These are phyloP conservation scores for Lichtheimia ornata DNA, from an alignment of 371 early-diverging fungal species.

Conservation along the genomic window DNA sequence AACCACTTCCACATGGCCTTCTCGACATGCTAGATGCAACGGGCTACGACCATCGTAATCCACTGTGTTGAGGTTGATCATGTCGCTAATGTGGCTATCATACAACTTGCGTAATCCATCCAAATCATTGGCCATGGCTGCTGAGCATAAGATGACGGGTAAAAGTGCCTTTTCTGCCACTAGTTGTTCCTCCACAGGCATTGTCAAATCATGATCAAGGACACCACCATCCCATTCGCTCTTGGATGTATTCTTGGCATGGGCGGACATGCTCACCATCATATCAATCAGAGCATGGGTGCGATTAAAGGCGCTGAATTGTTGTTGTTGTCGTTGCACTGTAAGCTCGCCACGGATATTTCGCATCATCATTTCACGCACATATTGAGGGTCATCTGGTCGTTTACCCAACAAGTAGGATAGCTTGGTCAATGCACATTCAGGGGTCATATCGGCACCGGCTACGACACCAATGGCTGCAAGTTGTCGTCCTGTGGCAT, in stretches of 20 bases:
- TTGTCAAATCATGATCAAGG: not conserved
- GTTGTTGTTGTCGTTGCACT: conserved; percentile 59
- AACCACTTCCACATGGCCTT: conserved; percentile 71
- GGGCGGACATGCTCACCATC: conserved; percentile 34
- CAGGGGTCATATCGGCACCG: conserved; percentile 97
- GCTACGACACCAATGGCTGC: conserved; percentile 86
- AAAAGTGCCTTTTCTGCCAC: conserved; percentile 76
- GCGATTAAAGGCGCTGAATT: conserved; percentile 58
- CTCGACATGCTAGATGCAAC: conserved; percentile 84
- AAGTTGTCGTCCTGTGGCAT: conserved; percentile 90
- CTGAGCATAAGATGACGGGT: conserved; percentile 87
- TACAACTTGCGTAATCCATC: conserved; percentile 72
- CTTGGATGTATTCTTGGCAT: conserved; percentile 20
- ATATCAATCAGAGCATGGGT: conserved; percentile 56
- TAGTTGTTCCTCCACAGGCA: conserved; percentile 58
- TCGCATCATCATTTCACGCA: conserved; percentile 78
- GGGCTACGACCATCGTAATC: conserved; percentile 90
- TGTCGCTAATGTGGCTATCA: conserved; percentile 55
- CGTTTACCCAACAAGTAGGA: conserved; percentile 82
- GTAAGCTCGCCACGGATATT: conserved; percentile 95
- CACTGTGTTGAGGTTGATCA: conserved; percentile 68
- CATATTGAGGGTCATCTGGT: conserved; percentile 61
- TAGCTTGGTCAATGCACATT: conserved; percentile 94
- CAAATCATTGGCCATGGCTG: conserved; percentile 84
- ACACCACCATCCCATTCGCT: conserved; percentile 13